phyloP scores from a whole-genome alignment of 345 rosid genomes.

The Boechera stricta region DNA sequence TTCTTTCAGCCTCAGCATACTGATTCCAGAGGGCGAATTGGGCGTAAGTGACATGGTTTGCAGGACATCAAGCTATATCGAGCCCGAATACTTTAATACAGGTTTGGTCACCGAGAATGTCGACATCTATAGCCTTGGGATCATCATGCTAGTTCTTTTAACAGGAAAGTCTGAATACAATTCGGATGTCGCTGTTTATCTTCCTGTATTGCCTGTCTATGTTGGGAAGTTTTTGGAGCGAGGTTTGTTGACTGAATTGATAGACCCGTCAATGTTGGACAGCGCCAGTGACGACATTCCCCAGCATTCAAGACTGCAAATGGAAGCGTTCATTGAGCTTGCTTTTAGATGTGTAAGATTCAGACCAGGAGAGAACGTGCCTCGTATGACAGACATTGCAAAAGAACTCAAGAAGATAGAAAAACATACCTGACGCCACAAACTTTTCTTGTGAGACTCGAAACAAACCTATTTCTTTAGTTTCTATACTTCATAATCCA shows the following conservation, averaged over 20 bases:
- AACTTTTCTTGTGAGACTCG: not conserved
- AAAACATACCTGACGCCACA: not conserved
- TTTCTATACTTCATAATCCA: not conserved
- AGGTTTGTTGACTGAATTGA: conserved; percentile 8
- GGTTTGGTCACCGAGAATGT: conserved; percentile 41
- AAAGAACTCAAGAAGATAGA: conserved; percentile 30
- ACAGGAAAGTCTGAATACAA: conserved; percentile 31
- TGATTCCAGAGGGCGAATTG: conserved; percentile 29
- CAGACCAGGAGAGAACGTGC: conserved; percentile 19
- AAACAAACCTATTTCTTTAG: not conserved
- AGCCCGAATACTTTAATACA: conserved; percentile 21
- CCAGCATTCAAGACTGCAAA: conserved; percentile 12
- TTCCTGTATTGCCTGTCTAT: conserved; percentile 29
- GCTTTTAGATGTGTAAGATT: conserved; percentile 40
- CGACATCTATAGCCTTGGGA: conserved; percentile 31
- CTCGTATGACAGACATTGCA: conserved; percentile 29
- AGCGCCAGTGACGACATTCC: not conserved
- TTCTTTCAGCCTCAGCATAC: conserved; percentile 33
- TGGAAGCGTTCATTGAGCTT: conserved; percentile 39
- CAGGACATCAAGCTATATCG: conserved; percentile 33
- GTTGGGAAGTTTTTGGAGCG: conserved; percentile 7
- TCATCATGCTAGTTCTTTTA: conserved; percentile 33
- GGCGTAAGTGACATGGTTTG: conserved; percentile 28
- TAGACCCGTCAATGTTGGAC: conserved; percentile 31
- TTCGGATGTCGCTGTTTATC: conserved; percentile 12